Evolutionary conservation across 108 stramenopile genomes (phyloP).

Genomic region (Schizochytrium sp.): DNA sequence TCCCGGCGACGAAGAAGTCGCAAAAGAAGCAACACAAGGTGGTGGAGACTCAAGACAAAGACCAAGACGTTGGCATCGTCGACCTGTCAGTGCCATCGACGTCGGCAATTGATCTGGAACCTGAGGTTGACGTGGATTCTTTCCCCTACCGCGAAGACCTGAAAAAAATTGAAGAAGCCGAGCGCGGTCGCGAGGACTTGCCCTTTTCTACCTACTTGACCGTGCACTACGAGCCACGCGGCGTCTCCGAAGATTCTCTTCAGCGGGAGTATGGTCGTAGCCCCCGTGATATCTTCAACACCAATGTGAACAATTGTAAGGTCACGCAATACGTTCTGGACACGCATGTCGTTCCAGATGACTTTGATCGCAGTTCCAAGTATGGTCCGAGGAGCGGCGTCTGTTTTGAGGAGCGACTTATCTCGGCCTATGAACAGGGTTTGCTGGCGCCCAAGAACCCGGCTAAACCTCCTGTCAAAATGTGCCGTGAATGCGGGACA

Average conservation of each 20-base stretch:
- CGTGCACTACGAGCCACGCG: conserved; percentile 6
- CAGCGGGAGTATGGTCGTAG: not conserved
- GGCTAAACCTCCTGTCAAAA: not conserved
- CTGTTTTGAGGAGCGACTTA: not conserved
- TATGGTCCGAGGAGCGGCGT: not conserved
- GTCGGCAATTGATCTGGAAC: not conserved
- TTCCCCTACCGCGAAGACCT: not conserved
- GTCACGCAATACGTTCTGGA: not conserved
- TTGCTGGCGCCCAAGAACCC: not conserved
- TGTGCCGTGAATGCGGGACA: not conserved
- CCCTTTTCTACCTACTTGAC: not conserved
- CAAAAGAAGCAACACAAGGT: no score
- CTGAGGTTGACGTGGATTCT: not conserved
- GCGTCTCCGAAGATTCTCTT: not conserved
- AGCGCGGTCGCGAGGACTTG: not conserved
- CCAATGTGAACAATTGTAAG: not conserved
- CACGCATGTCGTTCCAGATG: not conserved
- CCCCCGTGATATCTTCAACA: not conserved
- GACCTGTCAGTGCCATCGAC: no score
- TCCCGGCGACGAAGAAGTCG: no score
- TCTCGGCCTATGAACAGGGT: not conserved
- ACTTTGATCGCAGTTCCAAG: not conserved
- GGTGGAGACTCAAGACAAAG: no score
- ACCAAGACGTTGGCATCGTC: no score
- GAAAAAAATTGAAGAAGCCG: not conserved